Evolutionary conservation across 371 early-diverging fungal species (phyloP), one percentile per base, ranked within the genome.

Genomic region (Rhizopus delemar): DNA sequence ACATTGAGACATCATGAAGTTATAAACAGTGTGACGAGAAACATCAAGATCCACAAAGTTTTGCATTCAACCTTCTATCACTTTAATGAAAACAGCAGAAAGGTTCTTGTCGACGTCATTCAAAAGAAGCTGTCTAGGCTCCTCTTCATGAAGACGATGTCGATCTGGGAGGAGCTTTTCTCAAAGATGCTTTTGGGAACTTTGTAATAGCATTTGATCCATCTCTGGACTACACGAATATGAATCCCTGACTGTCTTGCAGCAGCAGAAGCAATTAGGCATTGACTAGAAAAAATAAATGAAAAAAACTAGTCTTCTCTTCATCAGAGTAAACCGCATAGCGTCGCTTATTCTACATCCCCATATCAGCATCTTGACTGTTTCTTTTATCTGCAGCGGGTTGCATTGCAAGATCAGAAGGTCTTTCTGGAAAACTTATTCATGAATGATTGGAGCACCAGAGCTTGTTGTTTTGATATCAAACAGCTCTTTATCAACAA

Each of bases 141-240:
- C 31, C 33, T 57, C 39, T 13, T 32, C 57, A 32, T 38, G 41
- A 31, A 50, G 48, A 50, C 50, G 32, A 48, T 22, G 49, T 5
- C 41, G n/a, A 50, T 39, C 57, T 57, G 22, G 22, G 22, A 33
- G 4, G 45, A 35, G 13, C 41, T 57, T 28, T 53, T 63, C 29
- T 63, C 57, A n/a, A 57, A 63, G 48, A 63, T 63, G 57, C 53
- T 59, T 41, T 63, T 48, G 46, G 57, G 63, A 38, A 53, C 63
- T 53, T 52, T 52, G 12, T 48, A 45, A 53, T 56, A 52, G 29
- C 53, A 46, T 57, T 58, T 57, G 39, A 57, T 51, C 59, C 51
- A 58, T 38, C 59, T 33, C 51, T 63, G 51, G 2, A 54, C 57
- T 52, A 59, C 35, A 6, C 59, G 56, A 52, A 62, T 36, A 50